Conservation (phyloP, 805 yeast species). For the Tetrapisispora taiwanensis region DNA sequence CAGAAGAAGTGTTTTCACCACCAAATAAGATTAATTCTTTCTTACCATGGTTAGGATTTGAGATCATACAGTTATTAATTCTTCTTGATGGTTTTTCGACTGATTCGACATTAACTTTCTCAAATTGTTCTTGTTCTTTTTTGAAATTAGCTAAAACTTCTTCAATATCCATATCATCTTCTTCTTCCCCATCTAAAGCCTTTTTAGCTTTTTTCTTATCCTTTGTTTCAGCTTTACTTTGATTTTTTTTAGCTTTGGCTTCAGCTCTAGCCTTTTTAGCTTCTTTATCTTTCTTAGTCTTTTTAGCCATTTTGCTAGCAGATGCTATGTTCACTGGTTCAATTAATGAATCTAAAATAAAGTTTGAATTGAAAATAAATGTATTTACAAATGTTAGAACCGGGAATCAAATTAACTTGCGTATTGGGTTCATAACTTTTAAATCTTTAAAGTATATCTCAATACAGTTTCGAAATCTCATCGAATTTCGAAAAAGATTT, state of each 20-base stretch:
- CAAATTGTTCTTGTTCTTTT: conserved; percentile 67
- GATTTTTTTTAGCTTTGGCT: conserved; percentile 68
- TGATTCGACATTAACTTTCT: conserved; percentile 53
- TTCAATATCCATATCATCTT: conserved; percentile 75
- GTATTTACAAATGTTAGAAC: too few relatives aligned
- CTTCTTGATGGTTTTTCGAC: conserved; percentile 57
- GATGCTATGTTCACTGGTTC: background rate
- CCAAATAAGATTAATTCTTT: conserved; percentile 79
- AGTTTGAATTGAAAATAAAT: too few relatives aligned
- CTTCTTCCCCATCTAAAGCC: conserved; percentile 65
- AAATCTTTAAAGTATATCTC: too few relatives aligned
- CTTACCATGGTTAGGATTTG: conserved; percentile 66
- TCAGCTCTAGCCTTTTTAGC: conserved; percentile 85
- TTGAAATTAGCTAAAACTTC: conserved; percentile 69
- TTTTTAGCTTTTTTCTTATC: conserved; percentile 62
- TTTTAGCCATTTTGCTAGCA: conserved; percentile 61
- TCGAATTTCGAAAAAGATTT: background rate
- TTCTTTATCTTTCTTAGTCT: conserved; percentile 75
- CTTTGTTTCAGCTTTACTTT: conserved; percentile 62
- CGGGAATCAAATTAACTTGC: too few relatives aligned
- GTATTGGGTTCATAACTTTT: too few relatives aligned
- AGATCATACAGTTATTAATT: conserved; percentile 62
- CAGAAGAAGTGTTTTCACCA: conserved; percentile 57
- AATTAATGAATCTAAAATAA: too few relatives aligned
- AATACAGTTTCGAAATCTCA: background rate